phyloP scores from a whole-genome alignment of 768 basidiomycete genomes.

The Kwoniella mangroviensis region DNA sequence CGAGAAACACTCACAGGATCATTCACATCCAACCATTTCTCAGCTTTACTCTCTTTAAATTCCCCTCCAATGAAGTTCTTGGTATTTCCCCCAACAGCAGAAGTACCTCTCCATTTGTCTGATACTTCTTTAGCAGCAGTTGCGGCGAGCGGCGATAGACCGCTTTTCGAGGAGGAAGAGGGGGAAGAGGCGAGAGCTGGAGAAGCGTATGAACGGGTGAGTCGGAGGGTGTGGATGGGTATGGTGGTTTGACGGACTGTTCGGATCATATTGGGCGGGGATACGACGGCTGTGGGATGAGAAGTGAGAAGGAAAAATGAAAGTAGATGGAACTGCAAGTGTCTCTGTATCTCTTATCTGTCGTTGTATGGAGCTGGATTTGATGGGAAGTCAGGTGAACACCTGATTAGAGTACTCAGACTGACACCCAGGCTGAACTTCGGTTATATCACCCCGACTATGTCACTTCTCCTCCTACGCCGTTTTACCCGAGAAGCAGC shows the following conservation, averaged over 20 bases:
- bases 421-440: conserved; percentile 5
- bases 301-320: neutral
- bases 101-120: conserved; percentile 78
- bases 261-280: conserved; percentile 6
- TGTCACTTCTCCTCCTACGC: neutral
- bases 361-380: too few relatives aligned
- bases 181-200: conserved; percentile 24
- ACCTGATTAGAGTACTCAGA: too few relatives aligned
- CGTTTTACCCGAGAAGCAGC: conserved; percentile 11
- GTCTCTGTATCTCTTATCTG: neutral
- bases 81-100: conserved; percentile 78
- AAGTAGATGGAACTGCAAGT: neutral
- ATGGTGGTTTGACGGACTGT: conserved; percentile 5
- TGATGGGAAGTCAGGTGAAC: too few relatives aligned
- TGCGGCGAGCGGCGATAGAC: conserved; percentile 31
- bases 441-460: conserved; percentile 17
- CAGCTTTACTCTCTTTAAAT: conserved; percentile 78
- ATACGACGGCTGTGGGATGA: neutral
- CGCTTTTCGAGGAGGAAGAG: conserved; percentile 12
- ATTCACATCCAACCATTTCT: conserved; percentile 80
- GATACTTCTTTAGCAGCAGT: conserved; percentile 45
- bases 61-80: conserved; percentile 91
- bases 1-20: conserved; percentile 74
- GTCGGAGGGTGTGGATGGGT: conserved; percentile 1
- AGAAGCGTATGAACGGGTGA: conserved; percentile 17